Conservation (phyloP, 2,329 filamentous ascomycete species). For the Tolypocladium album region DNA sequence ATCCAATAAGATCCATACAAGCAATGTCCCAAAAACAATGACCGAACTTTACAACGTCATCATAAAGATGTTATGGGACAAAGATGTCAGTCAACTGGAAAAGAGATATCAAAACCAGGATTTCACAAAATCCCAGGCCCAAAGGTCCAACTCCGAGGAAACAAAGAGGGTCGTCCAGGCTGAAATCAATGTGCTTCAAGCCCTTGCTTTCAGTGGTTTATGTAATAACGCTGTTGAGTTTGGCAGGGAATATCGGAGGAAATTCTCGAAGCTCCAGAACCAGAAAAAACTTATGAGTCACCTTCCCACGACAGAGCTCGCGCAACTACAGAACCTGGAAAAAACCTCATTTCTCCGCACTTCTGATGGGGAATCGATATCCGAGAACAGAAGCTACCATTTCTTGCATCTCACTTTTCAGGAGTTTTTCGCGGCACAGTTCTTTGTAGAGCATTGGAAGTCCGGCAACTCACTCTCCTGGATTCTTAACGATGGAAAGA, state of each 20-base stretch:
- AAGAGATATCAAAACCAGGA: background rate
- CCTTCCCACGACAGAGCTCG: background rate
- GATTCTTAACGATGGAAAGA: background rate
- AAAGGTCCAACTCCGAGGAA: background rate
- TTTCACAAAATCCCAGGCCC: background rate
- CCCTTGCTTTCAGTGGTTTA: background rate
- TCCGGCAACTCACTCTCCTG: background rate
- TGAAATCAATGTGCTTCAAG: background rate
- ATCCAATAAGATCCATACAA: background rate
- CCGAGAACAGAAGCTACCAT: background rate
- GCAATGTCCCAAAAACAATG: background rate
- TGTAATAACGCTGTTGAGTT: background rate
- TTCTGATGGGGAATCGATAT: background rate
- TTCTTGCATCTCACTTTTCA: background rate
- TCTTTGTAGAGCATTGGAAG: background rate
- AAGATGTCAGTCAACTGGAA: background rate
- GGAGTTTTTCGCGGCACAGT: background rate
- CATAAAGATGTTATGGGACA: background rate
- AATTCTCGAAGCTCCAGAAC: background rate
- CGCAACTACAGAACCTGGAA: background rate
- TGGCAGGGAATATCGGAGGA: background rate
- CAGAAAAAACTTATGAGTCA: background rate
- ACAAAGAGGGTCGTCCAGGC: background rate
- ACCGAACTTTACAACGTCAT: background rate
- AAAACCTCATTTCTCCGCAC: background rate